Evolutionary conservation across 768 basidiomycete genomes (phyloP), one percentile per base, ranked within the genome.

Genomic region (Boletus pseudo-olivaceus): DNA sequence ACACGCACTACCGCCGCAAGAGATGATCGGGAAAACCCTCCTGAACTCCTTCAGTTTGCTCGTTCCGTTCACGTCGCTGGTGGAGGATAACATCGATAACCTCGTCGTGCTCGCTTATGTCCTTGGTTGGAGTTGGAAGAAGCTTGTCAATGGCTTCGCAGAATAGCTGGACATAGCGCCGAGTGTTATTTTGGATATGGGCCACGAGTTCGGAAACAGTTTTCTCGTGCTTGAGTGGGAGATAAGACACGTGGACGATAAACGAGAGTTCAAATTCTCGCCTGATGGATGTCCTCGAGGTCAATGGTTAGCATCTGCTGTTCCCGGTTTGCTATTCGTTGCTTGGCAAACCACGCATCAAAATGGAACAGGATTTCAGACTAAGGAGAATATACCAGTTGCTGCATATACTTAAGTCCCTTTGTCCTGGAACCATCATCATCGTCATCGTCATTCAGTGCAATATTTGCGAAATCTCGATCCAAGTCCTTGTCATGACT

Each of bases 71-170:
- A 50, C 87, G 79, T 50, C 97, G 80, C 66, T 98, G 97, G 68
- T 94, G 93, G 58, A 98, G 80, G 54, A 99, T 97, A 5, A 98
- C 86, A 71, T 99, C 97, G 38, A 98, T 90, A 46, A 98, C 95
- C 70, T 99, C 97, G 57, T 93, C 90, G 38, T 93, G 83, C 58
- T 92, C 86, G 53, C 84, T 87, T 56, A 98, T 90, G 62, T 97
- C 94, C 67, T 86, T 88, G 9, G 90, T 94, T 12, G 94, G 91
- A 35, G 78, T 75, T 15, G 94, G 95, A 80, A 98, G 85, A 50
- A 96, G 78, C 57, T 83, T 82, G 78, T 99, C 97, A 50, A 98
- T 82, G 43, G 90, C 93, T 65, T 93, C 88, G 61, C 85, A 83
- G 76, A 98, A 98, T 20, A 99, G 77, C 57, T 78, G 78, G 58